These are phyloP conservation scores for Pisolithus marmoratus DNA, from an alignment of 768 basidiomycete species.

Conservation along the genomic window DNA sequence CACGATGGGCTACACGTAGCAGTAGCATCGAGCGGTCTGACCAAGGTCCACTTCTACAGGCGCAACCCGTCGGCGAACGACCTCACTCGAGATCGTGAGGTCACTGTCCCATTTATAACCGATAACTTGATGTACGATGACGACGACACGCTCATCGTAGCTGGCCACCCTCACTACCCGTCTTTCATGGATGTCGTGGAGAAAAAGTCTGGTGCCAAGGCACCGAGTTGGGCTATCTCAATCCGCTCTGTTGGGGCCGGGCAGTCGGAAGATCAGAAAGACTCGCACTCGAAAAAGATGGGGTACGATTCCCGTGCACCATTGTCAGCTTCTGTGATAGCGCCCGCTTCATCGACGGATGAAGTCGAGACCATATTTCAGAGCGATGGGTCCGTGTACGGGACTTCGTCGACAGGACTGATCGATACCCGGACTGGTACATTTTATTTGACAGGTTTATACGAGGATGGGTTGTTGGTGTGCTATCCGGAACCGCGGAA, in stretches of 20 bases:
- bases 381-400: conserved; percentile 61
- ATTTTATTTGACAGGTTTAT: conserved; percentile 55
- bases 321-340: conserved; percentile 39
- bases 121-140: conserved; percentile 60
- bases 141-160: conserved; percentile 44
- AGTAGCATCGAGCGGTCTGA: conserved; percentile 48
- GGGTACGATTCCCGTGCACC: conserved; percentile 43
- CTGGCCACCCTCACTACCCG: conserved; percentile 64
- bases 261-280: not conserved
- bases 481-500: conserved; percentile 32
- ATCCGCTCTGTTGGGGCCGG: conserved; percentile 26
- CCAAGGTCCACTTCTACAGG: conserved; percentile 45
- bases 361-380: conserved; percentile 64
- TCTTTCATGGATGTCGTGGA: conserved; percentile 41
- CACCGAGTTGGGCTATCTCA: conserved; percentile 58
- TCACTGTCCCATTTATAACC: conserved; percentile 51
- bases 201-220: conserved; percentile 32
- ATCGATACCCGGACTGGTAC: conserved; percentile 42
- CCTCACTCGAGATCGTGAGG: conserved; percentile 32
- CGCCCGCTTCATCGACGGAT: conserved; percentile 31
- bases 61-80: conserved; percentile 41
- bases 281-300: not conserved
- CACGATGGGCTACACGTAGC: conserved; percentile 46
- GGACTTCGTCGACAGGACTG: conserved; percentile 47
- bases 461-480: conserved; percentile 48